A percentile compares a stretch with the other conserved stretches of the same genome.
Conservation (phyloP, 805 yeast species). For the Teunomyces panamensis region DNA sequence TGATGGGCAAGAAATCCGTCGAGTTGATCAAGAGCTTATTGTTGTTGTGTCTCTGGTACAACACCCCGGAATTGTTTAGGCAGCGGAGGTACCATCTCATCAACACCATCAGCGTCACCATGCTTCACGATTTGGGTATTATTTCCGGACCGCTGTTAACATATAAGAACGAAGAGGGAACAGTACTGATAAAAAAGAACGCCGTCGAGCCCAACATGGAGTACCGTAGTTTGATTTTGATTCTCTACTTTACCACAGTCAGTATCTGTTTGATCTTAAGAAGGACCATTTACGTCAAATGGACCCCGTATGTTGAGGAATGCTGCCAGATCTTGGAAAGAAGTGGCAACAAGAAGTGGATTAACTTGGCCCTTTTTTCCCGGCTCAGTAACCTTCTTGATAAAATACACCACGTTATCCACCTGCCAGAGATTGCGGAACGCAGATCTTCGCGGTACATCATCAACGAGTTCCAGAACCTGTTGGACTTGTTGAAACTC, state of each 20-base stretch:
- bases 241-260: slow-evolving; percentile 60
- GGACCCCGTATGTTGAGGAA: slow-evolving; percentile 64
- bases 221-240: slow-evolving; percentile 50
- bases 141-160: slow-evolving; percentile 44
- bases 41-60: slow-evolving; percentile 73
- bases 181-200: slow-evolving; percentile 6
- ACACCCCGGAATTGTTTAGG: slow-evolving; percentile 76
- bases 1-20: slow-evolving; percentile 66
- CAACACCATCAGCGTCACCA: slow-evolving; percentile 58
- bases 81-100: slow-evolving; percentile 75
- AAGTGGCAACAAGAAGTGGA: slow-evolving; percentile 28
- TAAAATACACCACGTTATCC: slow-evolving; percentile 51
- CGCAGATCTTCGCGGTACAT: slow-evolving; percentile 34
- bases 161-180: slow-evolving; percentile 12
- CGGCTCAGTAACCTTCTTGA: slow-evolving; percentile 61
- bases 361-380: slow-evolving; percentile 54
- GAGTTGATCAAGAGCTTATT: slow-evolving; percentile 65
- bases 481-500: slow-evolving; percentile 39
- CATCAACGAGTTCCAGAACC: slow-evolving; percentile 47
- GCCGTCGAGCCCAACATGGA: slow-evolving; percentile 30
- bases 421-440: slow-evolving; percentile 32
- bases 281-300: slow-evolving; percentile 57
- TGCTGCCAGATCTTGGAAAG: slow-evolving; percentile 51
- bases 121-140: slow-evolving; percentile 76
- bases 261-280: slow-evolving; percentile 64